Evolutionary conservation across 2,329 filamentous ascomycete genomes (phyloP), one percentile per base, ranked within the genome.

Genomic region (Curvularia verruculosa): DNA sequence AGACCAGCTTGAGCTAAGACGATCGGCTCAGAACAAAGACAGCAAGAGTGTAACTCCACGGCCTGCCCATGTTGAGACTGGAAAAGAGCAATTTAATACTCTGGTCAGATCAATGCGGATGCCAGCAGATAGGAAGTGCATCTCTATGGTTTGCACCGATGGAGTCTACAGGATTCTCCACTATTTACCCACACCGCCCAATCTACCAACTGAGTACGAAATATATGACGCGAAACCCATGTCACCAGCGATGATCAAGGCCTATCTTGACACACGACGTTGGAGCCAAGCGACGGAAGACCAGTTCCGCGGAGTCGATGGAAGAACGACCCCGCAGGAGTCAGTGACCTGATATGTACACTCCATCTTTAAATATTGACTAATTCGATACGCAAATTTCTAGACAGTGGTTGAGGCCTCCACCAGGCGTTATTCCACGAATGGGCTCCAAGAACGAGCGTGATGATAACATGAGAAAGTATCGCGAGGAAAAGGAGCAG

Each of bases 141-240:
- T 36, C 29, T 34, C 29, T 28, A 29, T 19, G 15, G 36, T 52
- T 18, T 19, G 54, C 21, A 48, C 13, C 10, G 49, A 52, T 12
- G 54, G 54, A 7, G 43, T 52, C 26, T 48, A 18, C 36, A 37
- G 54, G 29, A 45, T 56, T 28, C 41, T 44, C 5, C 10, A 21
- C 15, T 57, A 31, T 15, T 24, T 57, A 31, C 49, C 54, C 3
- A 45, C 37, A 34, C 44, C 44, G 18, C 49, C 39, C 12, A 46
- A 57, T 13, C 3, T 24, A 6, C 39, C 45, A 4, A 57, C 54
- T n/a, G 23, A n/a, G 2, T 43, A 36, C 3, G 31, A 39, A 26
- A 26, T 57, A 26, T 57, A 53, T 19, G 45, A 57, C 8, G 49
- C 36, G n/a, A 53, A 49, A 19, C 54, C 54, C 3, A 39, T 53